phyloP scores from a whole-genome alignment of 2,329 filamentous ascomycete species.

The Aureobasidium sp. region DNA sequence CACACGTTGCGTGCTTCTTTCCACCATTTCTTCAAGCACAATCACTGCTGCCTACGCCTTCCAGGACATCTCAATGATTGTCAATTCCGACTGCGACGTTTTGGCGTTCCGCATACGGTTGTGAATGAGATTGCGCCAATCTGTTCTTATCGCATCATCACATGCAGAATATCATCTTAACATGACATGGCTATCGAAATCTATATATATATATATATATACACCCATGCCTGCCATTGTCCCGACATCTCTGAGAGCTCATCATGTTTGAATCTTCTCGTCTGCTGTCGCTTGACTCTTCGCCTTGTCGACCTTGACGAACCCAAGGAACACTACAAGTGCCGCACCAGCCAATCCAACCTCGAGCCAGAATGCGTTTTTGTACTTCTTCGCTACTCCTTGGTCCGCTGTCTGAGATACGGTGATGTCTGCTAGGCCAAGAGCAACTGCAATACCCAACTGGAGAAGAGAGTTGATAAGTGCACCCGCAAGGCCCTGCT shows the following conservation, averaged over 20 bases:
- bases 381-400: slow-evolving; percentile 12
- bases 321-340: slow-evolving; percentile 11
- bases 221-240: not conserved
- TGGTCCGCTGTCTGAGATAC: slow-evolving; percentile 37
- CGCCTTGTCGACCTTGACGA: slow-evolving; percentile 35
- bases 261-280: slow-evolving; percentile 30
- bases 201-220: no score
- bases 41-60: not conserved
- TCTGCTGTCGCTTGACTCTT: slow-evolving; percentile 50
- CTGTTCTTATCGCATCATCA: slow-evolving; percentile 2
- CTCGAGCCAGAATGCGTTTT: slow-evolving; percentile 16
- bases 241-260: not conserved
- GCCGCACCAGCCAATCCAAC: slow-evolving; percentile 11
- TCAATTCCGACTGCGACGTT: not conserved
- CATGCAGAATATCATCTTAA: not conserved
- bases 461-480: slow-evolving; percentile 63
- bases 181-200: not conserved
- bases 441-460: slow-evolving; percentile 61
- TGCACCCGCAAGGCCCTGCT: slow-evolving; percentile 64
- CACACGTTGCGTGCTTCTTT: not conserved
- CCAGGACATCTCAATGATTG: not conserved
- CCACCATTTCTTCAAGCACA: not conserved
- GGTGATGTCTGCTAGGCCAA: slow-evolving; percentile 60
- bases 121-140: slow-evolving; percentile 6
- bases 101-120: slow-evolving; percentile 1